A percentile compares a stretch with the other conserved stretches of the same genome.
Conservation (phyloP, 116 monocot species). For the Zostera marina region DNA sequence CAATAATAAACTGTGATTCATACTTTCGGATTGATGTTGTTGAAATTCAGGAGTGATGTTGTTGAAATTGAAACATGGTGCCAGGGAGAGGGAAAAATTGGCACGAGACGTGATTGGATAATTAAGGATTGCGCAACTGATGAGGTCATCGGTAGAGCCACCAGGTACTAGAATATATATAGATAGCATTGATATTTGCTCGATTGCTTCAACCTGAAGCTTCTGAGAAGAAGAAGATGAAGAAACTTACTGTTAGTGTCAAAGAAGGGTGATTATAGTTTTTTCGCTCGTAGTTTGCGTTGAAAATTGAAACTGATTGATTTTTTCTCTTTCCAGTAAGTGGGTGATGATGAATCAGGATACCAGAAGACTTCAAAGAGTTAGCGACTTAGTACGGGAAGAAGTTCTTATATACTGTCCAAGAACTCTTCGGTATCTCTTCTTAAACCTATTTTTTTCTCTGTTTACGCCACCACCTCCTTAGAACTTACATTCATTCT, state of each 20-base stretch:
- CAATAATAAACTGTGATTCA: background rate
- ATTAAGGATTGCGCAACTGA: conserved; percentile 81
- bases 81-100: conserved; percentile 85
- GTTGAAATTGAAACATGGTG: conserved; percentile 99
- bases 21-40: background rate
- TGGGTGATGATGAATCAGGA: conserved; percentile 99
- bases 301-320: background rate
- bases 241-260: no score
- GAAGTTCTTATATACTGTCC: conserved; percentile 86
- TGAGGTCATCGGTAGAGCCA: conserved; percentile 88
- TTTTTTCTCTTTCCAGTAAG: conserved; percentile 33
- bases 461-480: background rate
- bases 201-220: no score
- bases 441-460: background rate
- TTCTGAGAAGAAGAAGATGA: no score
- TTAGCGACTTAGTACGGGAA: conserved; percentile 86
- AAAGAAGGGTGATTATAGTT: no score
- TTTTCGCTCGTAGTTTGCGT: no score
- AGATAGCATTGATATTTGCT: background rate
- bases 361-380: conserved; percentile 82
- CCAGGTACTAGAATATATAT: conserved; percentile 37
- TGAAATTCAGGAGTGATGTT: conserved; percentile 62
- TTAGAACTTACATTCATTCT: background rate
- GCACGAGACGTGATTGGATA: conserved; percentile 92
- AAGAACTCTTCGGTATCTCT: conserved; percentile 54